These are phyloP conservation scores for Gillenia trifoliata DNA, from an alignment of 306 rosid genomes.

Conservation along the genomic window DNA sequence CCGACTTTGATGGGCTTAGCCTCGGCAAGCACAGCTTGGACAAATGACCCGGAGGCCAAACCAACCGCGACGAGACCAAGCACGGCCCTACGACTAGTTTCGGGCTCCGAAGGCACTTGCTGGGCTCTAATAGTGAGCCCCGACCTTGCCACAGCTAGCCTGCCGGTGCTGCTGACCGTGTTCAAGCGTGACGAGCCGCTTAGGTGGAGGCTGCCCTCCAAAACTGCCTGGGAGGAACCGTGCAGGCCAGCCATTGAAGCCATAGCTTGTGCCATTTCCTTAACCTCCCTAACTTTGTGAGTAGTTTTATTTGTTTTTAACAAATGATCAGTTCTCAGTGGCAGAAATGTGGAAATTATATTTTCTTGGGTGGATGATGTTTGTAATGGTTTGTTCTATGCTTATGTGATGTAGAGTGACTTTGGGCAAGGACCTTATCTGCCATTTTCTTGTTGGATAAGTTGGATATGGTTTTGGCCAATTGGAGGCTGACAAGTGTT, in stretches of 20 bases:
- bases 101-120: constrained; percentile 42
- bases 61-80: constrained; percentile 83
- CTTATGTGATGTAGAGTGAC: constrained; percentile 47
- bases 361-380: constrained; percentile 21
- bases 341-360: constrained; percentile 25
- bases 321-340: not conserved
- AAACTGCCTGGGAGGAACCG: constrained; percentile 67
- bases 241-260: constrained; percentile 85
- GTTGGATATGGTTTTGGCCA: constrained; percentile 50
- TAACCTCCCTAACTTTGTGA: not conserved
- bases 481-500: constrained; percentile 10
- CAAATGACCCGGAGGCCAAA: constrained; percentile 75
- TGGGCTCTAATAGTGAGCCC: constrained; percentile 60
- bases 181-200: constrained; percentile 58
- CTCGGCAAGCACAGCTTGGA: constrained; percentile 82
- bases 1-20: constrained; percentile 88
- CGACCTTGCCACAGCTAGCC: constrained; percentile 28
- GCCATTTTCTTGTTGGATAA: constrained; percentile 61
- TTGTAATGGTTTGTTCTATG: constrained; percentile 16
- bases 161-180: constrained; percentile 28
- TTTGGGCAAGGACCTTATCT: constrained; percentile 53
- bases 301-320: not conserved
- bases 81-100: constrained; percentile 64
- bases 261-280: constrained; percentile 75
- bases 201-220: constrained; percentile 67